Conservation (phyloP, 495 filamentous ascomycete genomes). For the Clohesyomyces aquaticus region DNA sequence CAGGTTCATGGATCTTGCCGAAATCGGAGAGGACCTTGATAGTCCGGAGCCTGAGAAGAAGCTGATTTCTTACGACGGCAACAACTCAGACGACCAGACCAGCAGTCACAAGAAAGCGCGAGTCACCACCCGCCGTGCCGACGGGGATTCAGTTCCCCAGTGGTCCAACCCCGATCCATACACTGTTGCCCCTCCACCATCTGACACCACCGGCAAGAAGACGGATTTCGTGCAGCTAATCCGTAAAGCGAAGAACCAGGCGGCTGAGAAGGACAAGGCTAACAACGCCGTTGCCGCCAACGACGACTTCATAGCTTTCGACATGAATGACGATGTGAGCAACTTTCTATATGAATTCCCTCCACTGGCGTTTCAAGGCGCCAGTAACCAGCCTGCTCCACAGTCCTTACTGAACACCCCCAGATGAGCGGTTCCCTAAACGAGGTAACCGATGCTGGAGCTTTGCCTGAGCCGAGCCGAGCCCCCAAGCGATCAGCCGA, state of each 20-base stretch:
- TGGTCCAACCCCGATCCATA: constrained; percentile 97
- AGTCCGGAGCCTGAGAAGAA: constrained; percentile 30
- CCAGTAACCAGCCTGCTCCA: no score
- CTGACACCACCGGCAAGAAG: constrained; percentile 66
- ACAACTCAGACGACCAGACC: not conserved
- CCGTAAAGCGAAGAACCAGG: constrained; percentile 72
- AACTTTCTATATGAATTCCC: not conserved
- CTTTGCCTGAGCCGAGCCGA: constrained; percentile 3
- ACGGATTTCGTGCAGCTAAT: constrained; percentile 86
- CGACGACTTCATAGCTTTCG: constrained; percentile 84
- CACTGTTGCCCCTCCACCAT: constrained; percentile 74
- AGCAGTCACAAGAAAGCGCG: constrained; percentile 22
- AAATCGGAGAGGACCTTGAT: constrained; percentile 35
- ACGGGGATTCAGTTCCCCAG: constrained; percentile 60
- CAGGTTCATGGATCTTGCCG: constrained; percentile 35
- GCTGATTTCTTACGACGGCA: constrained; percentile 1
- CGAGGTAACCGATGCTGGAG: constrained; percentile 3
- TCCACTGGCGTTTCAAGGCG: no score
- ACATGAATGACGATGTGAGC: constrained; percentile 57
- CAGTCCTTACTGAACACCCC: not conserved
- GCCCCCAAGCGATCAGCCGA: constrained; percentile 1
- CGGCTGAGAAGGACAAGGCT: constrained; percentile 46
- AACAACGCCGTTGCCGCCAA: constrained; percentile 62
- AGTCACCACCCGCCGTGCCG: constrained; percentile 16
- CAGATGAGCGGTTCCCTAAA: constrained; percentile 18